Evolutionary conservation across 1,284 basidiomycete species (phyloP), one percentile per base, ranked within the genome.

Genomic region (Papiliotrema flavescens): DNA sequence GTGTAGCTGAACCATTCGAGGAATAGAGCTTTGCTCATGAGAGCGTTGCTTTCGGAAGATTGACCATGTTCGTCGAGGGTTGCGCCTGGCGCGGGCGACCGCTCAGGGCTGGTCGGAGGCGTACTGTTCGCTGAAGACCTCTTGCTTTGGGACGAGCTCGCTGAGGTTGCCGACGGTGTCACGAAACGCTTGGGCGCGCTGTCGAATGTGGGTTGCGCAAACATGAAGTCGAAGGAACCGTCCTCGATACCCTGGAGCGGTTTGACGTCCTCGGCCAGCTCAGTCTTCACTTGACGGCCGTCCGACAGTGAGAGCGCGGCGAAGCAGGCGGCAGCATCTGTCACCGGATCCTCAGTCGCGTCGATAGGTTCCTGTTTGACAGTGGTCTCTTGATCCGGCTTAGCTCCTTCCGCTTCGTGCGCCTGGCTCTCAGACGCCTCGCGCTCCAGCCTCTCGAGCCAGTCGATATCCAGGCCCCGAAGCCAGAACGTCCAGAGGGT

Each of bases 401-500:
- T 5, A 37, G 9, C 19, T 35, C n/a, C n/a, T n/a, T n/a, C n/a
- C n/a, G n/a, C 8, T 42, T 23, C 37, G 32, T 28, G 20, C 13
- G 41, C 9, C 1, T 11, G 1, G 34, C 5, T 32, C 37, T 47
- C 23, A 47, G 32, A 17, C 15, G 15, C 23, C 11, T 26, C 8
- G 17, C 7, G 17, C 3, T 34, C 19, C 15, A 47, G 24, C 22
- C 15, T 24, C 7, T 34, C 36, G 28, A 64, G 50, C 28, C 57
- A 54, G 15, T 47, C 40, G 17, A 67, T 26, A 43, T 66, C 65
- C 8, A 13, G 11, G 0, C 59, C 59, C 14, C 49, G 37, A 3
- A 48, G 37, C 65, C 67, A 67, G 54, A 58, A 66, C 2, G 39
- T n/a, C 54, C 49, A 55, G 45, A 59, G 19, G 55, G 47, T n/a